Conservation (phyloP, 306 rosid genomes). For the Begonia fuchsioides region DNA sequence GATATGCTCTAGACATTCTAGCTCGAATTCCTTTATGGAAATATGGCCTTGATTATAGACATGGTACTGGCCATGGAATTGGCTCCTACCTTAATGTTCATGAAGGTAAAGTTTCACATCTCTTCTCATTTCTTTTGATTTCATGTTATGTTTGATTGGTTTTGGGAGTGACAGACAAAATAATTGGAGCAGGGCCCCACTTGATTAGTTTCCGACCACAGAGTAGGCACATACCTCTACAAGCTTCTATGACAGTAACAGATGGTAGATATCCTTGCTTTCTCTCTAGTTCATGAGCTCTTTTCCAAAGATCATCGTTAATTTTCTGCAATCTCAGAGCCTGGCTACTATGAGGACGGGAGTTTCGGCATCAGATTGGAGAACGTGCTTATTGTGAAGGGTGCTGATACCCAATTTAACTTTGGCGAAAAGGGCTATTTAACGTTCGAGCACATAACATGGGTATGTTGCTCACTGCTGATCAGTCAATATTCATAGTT, state of each 20-base stretch:
- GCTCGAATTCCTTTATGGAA: conserved; percentile 94
- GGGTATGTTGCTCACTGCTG: conserved; percentile 28
- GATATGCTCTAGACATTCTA: conserved; percentile 78
- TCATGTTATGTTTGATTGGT: neutral
- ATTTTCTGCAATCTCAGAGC: conserved; percentile 34
- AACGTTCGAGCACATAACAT: conserved; percentile 87
- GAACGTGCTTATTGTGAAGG: conserved; percentile 79
- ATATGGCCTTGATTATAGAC: conserved; percentile 92
- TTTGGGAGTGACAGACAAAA: neutral
- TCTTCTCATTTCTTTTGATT: conserved; percentile 10
- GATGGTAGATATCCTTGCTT: conserved; percentile 41
- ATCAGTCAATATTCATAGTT: no score
- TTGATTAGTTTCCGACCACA: conserved; percentile 89
- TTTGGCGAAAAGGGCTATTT: conserved; percentile 87
- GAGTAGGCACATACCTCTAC: conserved; percentile 75
- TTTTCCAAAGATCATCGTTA: no score
- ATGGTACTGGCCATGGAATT: conserved; percentile 98
- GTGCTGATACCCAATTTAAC: conserved; percentile 69
- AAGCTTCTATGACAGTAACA: conserved; percentile 87
- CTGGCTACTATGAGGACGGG: conserved; percentile 96
- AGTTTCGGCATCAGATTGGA: conserved; percentile 89
- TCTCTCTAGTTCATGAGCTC: neutral
- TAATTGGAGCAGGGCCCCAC: conserved; percentile 65
- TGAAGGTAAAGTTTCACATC: conserved; percentile 44
- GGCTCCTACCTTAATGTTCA: conserved; percentile 97